Percentiles rank a stretch among this genome's conserved stretches.
Conservation (phyloP, 345 rosid species). For the Bruguiera gymnorhiza region DNA sequence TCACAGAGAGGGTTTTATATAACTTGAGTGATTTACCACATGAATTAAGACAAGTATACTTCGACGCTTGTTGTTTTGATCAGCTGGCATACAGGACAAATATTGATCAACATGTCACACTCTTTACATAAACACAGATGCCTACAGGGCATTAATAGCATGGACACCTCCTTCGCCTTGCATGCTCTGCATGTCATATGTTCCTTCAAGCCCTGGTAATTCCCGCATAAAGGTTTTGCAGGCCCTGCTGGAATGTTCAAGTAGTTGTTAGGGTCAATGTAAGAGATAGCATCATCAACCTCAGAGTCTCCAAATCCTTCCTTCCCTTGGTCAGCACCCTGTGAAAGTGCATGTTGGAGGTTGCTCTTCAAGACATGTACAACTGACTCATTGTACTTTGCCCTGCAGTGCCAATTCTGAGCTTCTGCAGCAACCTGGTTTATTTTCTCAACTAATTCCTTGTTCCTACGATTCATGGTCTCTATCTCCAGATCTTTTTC, state of each 20-base stretch:
- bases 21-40: constrained; percentile 25
- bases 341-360: constrained; percentile 70
- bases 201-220: constrained; percentile 27
- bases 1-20: constrained; percentile 15
- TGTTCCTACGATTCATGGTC: constrained; percentile 61
- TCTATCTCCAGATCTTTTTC: constrained; percentile 75
- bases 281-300: constrained; percentile 69
- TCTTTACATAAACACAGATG: constrained; percentile 83
- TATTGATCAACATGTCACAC: constrained; percentile 49
- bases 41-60: constrained; percentile 52
- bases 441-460: constrained; percentile 60
- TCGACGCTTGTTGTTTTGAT: constrained; percentile 57
- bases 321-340: constrained; percentile 65
- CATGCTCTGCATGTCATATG: constrained; percentile 62
- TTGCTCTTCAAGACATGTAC: constrained; percentile 61
- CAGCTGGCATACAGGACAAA: constrained; percentile 79
- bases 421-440: constrained; percentile 64
- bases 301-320: constrained; percentile 93
- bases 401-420: constrained; percentile 74
- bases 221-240: constrained; percentile 21
- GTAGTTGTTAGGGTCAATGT: constrained; percentile 45
- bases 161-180: constrained; percentile 56
- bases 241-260: constrained; percentile 26
- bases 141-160: constrained; percentile 81
- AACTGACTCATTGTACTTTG: constrained; percentile 74